Evolutionary conservation across 2,329 filamentous ascomycete species (phyloP).

Genomic region (Stachybotrys chlorohalonatus): DNA sequence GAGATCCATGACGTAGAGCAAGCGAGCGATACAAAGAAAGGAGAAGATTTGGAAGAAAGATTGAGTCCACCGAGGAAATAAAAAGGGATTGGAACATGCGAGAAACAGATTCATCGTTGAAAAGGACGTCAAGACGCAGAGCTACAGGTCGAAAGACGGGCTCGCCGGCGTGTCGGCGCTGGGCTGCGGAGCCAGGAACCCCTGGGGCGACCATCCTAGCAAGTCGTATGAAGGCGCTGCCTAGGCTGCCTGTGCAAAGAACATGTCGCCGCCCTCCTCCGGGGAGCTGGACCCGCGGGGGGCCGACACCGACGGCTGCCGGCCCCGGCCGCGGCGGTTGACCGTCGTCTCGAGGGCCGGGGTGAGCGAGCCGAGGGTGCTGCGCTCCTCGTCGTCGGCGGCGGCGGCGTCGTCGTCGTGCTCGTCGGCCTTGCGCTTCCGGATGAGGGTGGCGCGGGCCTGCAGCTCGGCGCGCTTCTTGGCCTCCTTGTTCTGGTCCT

Average conservation of each 20-base stretch:
- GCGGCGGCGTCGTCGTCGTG: slow-evolving; percentile 24
- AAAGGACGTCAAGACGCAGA: too few species aligned
- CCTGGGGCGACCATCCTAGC: too few species aligned
- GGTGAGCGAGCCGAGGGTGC: not conserved
- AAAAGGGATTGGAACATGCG: too few species aligned
- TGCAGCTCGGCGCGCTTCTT: slow-evolving; percentile 12
- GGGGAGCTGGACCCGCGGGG: not conserved
- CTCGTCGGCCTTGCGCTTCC: slow-evolving; percentile 33
- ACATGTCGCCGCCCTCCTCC: not conserved
- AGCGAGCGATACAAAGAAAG: too few species aligned
- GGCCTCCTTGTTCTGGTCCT: slow-evolving; percentile 6
- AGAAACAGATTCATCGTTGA: too few species aligned
- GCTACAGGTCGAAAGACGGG: too few species aligned
- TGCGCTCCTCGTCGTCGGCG: slow-evolving; percentile 19
- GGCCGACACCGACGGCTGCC: not conserved
- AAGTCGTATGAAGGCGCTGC: not conserved
- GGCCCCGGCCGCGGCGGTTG: too few species aligned
- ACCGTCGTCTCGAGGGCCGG: not conserved
- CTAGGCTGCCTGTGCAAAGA: not conserved
- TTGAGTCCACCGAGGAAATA: too few species aligned
- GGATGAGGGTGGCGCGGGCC: slow-evolving; percentile 3
- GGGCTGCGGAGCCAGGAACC: too few species aligned
- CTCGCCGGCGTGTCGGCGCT: too few species aligned
- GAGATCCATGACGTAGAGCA: too few species aligned
- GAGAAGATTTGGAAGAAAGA: too few species aligned